Evolutionary conservation across 192 early-diverging fungal genomes (phyloP).

Genomic region (Oehlia diaphana): DNA sequence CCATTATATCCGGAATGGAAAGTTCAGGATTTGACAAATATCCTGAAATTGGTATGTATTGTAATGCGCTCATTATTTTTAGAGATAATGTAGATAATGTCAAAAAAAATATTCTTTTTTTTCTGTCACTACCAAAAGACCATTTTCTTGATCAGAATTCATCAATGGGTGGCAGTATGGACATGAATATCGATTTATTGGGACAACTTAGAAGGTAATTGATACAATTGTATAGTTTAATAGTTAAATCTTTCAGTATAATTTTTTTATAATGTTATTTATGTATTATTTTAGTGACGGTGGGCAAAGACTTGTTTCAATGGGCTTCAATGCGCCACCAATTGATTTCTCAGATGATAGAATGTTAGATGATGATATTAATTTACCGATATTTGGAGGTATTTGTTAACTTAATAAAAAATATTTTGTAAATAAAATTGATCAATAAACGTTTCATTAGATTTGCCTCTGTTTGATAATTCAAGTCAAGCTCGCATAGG

Average conservation of each 20-base stretch:
- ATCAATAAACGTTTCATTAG: background rate
- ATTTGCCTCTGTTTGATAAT: background rate
- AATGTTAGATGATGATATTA: background rate
- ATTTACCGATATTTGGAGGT: conserved; percentile 14
- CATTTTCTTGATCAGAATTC: background rate
- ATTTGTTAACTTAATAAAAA: background rate
- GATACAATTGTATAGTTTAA: background rate
- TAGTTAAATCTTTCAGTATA: background rate
- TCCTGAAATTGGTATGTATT: background rate
- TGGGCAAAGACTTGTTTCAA: background rate
- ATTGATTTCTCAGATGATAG: background rate
- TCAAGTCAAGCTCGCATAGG: background rate
- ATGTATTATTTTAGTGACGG: background rate
- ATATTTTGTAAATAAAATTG: background rate
- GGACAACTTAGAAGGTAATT: background rate
- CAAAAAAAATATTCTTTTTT: no score
- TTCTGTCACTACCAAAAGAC: background rate
- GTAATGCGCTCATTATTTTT: no score
- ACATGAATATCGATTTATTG: background rate
- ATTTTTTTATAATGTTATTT: background rate
- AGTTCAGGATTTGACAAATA: background rate
- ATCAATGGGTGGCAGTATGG: background rate
- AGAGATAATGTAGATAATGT: no score
- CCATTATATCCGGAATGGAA: background rate
- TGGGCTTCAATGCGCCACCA: background rate